A percentile compares a stretch with the other conserved stretches of the same genome.
Conservation (phyloP, 1,284 basidiomycete species). For the Somion occarium region DNA sequence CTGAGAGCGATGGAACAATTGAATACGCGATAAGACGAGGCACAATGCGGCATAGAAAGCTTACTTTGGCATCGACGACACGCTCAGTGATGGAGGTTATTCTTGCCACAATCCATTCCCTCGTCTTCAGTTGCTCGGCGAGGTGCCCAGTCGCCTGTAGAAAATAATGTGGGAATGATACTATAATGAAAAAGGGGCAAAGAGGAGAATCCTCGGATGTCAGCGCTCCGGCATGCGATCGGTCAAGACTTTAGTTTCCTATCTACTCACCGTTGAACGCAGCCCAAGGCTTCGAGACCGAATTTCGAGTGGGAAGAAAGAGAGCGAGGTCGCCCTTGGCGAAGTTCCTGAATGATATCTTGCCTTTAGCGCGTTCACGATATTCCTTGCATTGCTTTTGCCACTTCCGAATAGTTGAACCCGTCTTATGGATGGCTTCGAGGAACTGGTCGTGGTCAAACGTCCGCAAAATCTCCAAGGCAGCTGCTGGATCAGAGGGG, state of each 20-base stretch:
- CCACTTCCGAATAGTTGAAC: conserved; percentile 89
- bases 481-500: conserved; percentile 62
- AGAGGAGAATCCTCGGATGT: conserved; percentile 35
- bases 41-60: not conserved
- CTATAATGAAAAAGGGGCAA: conserved; percentile 39
- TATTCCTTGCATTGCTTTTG: conserved; percentile 95
- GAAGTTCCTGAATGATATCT: conserved; percentile 93
- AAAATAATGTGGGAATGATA: conserved; percentile 97
- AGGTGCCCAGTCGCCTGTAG: conserved; percentile 82
- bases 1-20: conserved; percentile 33
- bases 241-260: too few species aligned
- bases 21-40: not conserved
- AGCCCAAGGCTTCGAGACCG: conserved; percentile 92
- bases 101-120: conserved; percentile 93
- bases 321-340: conserved; percentile 90
- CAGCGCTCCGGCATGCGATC: conserved; percentile 19
- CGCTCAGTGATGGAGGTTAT: conserved; percentile 87
- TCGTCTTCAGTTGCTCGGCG: conserved; percentile 78
- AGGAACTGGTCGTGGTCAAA: conserved; percentile 84
- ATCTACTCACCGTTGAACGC: conserved; percentile 82
- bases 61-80: conserved; percentile 77
- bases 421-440: conserved; percentile 76
- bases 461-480: conserved; percentile 62
- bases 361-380: conserved; percentile 86
- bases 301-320: conserved; percentile 93